These are phyloP conservation scores for Paraglomus occultum DNA, from an alignment of 192 early-diverging fungal genomes.

Conservation along the genomic window DNA sequence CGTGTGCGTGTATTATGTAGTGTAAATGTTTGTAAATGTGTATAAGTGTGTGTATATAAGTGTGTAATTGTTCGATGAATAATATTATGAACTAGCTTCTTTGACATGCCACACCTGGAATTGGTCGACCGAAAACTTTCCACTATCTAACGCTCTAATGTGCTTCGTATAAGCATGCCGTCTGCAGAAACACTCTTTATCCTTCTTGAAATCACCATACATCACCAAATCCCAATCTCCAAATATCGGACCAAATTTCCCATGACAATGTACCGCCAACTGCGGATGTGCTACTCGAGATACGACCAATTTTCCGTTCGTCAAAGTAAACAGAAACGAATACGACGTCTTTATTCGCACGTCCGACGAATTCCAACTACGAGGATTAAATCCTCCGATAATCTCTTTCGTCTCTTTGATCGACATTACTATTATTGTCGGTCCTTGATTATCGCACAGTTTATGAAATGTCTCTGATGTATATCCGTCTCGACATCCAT, in stretches of 20 bases:
- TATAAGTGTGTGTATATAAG: no score
- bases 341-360: neutral
- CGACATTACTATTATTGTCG: slow-evolving; percentile 24
- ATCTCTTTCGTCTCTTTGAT: slow-evolving; percentile 26
- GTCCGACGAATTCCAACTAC: slow-evolving; percentile 29
- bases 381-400: slow-evolving; percentile 33
- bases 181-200: slow-evolving; percentile 18
- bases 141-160: neutral
- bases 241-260: slow-evolving; percentile 25
- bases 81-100: no score
- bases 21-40: no score
- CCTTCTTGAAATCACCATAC: slow-evolving; percentile 22
- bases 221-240: slow-evolving; percentile 24
- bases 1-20: no score
- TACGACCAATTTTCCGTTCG: slow-evolving; percentile 2
- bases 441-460: slow-evolving; percentile 29
- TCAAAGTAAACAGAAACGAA: slow-evolving; percentile 27
- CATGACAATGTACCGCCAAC: slow-evolving; percentile 29
- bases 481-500: slow-evolving; percentile 13
- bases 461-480: slow-evolving; percentile 2
- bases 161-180: slow-evolving; percentile 20
- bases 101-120: no score
- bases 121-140: no score
- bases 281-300: slow-evolving; percentile 7
- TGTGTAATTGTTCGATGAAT: no score